These are phyloP conservation scores for Pseudogymnoascus sp. DNA, from an alignment of 2,329 filamentous ascomycete genomes.

Conservation along the genomic window DNA sequence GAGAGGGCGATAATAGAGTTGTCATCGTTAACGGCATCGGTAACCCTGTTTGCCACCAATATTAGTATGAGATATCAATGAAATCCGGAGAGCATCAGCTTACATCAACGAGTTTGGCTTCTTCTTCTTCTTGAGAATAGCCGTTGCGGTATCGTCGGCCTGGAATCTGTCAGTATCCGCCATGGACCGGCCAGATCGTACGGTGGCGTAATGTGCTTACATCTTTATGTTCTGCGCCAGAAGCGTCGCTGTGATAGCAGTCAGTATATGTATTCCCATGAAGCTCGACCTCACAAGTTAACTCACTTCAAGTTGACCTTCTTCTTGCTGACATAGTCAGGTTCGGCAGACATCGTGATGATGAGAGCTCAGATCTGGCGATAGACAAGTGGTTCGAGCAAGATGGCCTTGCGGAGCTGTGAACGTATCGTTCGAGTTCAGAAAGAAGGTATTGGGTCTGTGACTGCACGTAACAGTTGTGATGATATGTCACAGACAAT, in stretches of 20 bases:
- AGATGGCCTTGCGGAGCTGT: background rate
- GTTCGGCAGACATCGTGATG: conserved; percentile 63
- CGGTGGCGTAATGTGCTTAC: conserved; percentile 44
- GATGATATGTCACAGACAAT: conserved; percentile 6
- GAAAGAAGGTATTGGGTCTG: background rate
- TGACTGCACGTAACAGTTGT: conserved; percentile 9
- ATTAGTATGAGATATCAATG: conserved; percentile 16
- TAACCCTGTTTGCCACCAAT: conserved; percentile 61
- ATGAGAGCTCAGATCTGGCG: conserved; percentile 5
- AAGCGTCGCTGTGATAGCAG: conserved; percentile 62
- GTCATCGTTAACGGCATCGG: conserved; percentile 97
- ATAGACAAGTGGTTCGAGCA: conserved; percentile 13
- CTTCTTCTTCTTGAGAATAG: conserved; percentile 99
- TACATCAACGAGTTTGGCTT: conserved; percentile 99
- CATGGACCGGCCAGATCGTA: conserved; percentile 22
- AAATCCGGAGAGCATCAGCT: conserved; percentile 30
- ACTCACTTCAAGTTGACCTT: conserved; percentile 78
- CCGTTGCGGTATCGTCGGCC: conserved; percentile 87
- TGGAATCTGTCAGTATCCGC: conserved; percentile 37
- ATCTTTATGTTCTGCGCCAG: conserved; percentile 78
- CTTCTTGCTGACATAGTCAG: conserved; percentile 60
- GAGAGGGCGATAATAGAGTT: conserved; percentile 98
- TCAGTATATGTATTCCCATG: conserved; percentile 32
- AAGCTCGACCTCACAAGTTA: conserved; percentile 1
- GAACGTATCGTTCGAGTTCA: background rate